Evolutionary conservation across 2,329 filamentous ascomycete genomes (phyloP).

Genomic region (Pseudogymnoascus sp.): DNA sequence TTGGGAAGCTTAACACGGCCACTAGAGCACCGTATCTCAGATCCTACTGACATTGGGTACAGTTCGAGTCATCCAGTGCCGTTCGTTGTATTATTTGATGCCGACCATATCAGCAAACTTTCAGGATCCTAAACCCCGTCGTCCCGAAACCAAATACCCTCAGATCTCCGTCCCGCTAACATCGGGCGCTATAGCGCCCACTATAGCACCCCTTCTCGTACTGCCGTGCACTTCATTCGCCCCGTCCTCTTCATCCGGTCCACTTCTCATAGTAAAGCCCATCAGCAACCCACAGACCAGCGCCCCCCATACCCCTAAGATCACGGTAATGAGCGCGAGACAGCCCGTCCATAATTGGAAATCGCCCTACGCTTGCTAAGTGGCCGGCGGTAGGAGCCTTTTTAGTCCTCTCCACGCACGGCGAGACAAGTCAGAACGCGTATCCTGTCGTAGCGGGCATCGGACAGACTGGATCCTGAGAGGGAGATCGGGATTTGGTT

Average conservation of each 20-base stretch:
- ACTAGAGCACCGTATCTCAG: background rate
- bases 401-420: background rate
- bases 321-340: slow-evolving; percentile 2
- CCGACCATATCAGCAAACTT: background rate
- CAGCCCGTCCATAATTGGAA: background rate
- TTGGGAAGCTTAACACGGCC: slow-evolving; percentile 3
- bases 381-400: background rate
- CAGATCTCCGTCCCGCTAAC: background rate
- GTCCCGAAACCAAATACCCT: slow-evolving; percentile 3
- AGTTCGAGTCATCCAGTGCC: background rate
- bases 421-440: background rate
- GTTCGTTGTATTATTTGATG: background rate
- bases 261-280: background rate
- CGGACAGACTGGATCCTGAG: background rate
- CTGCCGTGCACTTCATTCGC: background rate
- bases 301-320: background rate
- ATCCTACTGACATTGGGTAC: background rate
- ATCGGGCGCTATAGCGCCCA: background rate
- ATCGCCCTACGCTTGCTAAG: background rate
- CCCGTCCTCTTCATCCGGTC: background rate
- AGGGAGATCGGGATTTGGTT: background rate
- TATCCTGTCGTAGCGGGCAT: background rate
- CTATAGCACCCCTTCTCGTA: background rate
- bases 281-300: background rate
- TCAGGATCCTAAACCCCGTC: background rate